Evolutionary conservation across 2,329 filamentous ascomycete species (phyloP), one percentile per base, ranked within the genome.

Genomic region (Colletotrichum agaves): DNA sequence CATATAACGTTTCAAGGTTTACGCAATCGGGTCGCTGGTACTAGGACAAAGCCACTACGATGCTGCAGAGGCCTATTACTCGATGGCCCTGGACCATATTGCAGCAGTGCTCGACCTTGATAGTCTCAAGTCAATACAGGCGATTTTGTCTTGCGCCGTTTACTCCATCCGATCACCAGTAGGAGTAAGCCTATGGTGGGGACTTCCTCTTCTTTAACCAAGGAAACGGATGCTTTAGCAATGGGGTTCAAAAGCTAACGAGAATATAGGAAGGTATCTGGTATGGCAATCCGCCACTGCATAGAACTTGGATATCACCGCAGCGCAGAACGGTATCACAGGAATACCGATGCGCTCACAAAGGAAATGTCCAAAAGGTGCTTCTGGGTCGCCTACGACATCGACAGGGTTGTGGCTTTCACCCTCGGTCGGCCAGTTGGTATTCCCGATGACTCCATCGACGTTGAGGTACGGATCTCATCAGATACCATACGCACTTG

Each of bases 281-380:
- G 76, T 3, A 72, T 77, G 71, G 75, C 75, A n/a, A 71, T 78
- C 7, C 73, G 77, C 3, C 75, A 77, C 46, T 78, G 75, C 49
- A 72, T 78, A n/a, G 75, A 77, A 58, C 74, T 78, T 31, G 77
- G 75, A n/a, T 78, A 77, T 55, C 76, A 78, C 63, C 73, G 76
- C 43, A 76, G 71, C 63, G 67, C 70, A n/a, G 63, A 70, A 23
- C 70, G 53, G 12, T 72, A 64, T 27, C 55, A 60, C 11, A 41
- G 4, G 1, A 65, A 57, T 1, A 58, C 61, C 5, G 72, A 75
- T 57, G 39, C 60, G 1, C 47, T 78, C 4, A 70, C 69, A 63
- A 69, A 62, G 15, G 74, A 78, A 50, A 74, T 78, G 60, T 73
- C 71, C 3, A 77, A 75, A 53, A 61, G 76, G 7, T 74, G 72